phyloP scores from a whole-genome alignment of 768 basidiomycete genomes.

The Pleurotus sapidus region DNA sequence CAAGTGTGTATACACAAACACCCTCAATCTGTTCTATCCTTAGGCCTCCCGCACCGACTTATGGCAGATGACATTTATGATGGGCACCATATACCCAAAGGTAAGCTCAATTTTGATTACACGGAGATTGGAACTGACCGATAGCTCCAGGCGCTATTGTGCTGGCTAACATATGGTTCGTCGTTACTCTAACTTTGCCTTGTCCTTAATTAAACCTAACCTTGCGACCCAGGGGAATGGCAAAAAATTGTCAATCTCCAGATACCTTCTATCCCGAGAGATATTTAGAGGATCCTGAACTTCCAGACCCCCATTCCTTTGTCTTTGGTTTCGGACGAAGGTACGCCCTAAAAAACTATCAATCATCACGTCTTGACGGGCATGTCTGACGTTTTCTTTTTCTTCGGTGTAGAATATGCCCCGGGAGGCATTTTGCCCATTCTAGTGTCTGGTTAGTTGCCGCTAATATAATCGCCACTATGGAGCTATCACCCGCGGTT shows the following conservation, averaged over 20 bases:
- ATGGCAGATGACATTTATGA: constrained; percentile 50
- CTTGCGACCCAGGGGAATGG: constrained; percentile 20
- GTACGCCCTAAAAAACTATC: constrained; percentile 22
- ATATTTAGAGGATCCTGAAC: constrained; percentile 34
- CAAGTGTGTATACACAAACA: background rate
- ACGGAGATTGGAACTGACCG: too few relatives aligned
- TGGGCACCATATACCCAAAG: constrained; percentile 43
- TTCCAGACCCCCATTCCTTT: constrained; percentile 43
- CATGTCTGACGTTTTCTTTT: background rate
- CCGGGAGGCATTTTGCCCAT: constrained; percentile 53
- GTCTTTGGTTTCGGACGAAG: constrained; percentile 60
- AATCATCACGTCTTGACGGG: too few relatives aligned
- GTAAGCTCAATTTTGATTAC: constrained; percentile 19
- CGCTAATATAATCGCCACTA: constrained; percentile 39
- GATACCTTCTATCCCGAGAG: constrained; percentile 48
- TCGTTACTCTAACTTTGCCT: background rate
- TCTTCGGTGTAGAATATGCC: constrained; percentile 40
- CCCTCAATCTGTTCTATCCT: background rate
- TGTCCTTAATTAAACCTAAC: background rate
- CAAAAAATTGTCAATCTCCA: constrained; percentile 37
- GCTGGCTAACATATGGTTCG: constrained; percentile 27
- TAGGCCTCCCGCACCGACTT: constrained; percentile 45
- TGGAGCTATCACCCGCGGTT: constrained; percentile 38
- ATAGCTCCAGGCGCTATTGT: constrained; percentile 32
- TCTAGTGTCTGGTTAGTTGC: constrained; percentile 42